Evolutionary conservation across 2,329 filamentous ascomycete species (phyloP).

Genomic region (Aureobasidium sp.): DNA sequence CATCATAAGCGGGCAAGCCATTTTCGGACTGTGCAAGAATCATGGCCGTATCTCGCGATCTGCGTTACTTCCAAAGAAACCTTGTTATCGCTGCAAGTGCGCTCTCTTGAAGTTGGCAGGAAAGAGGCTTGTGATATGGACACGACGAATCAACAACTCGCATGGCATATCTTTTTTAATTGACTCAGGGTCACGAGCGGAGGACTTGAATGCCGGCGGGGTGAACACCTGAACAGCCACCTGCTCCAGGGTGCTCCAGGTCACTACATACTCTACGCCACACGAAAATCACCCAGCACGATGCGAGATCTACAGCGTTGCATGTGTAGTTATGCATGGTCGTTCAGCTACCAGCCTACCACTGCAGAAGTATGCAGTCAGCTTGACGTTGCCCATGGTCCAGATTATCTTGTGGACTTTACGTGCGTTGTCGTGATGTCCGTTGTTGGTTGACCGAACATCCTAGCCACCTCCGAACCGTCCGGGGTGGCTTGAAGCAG

Average conservation of each 20-base stretch:
- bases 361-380: background rate
- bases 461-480: background rate
- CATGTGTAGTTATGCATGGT: background rate
- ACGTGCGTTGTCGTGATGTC: background rate
- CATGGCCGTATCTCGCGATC: background rate
- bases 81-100: background rate
- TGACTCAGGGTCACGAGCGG: background rate
- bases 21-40: background rate
- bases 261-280: background rate
- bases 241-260: background rate
- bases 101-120: background rate
- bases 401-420: background rate
- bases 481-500: background rate
- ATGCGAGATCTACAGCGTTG: constrained; percentile 5
- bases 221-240: background rate
- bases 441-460: background rate
- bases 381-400: background rate
- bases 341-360: background rate
- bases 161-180: background rate
- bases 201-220: background rate
- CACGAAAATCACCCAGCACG: background rate
- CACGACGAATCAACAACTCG: background rate
- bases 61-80: background rate
- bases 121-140: background rate
- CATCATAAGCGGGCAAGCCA: background rate